A percentile compares a stretch with the other conserved stretches of the same genome.
Evolutionary conservation across 2,329 filamentous ascomycete genomes (phyloP).

Genomic region (Aureobasidium subglaciale): DNA sequence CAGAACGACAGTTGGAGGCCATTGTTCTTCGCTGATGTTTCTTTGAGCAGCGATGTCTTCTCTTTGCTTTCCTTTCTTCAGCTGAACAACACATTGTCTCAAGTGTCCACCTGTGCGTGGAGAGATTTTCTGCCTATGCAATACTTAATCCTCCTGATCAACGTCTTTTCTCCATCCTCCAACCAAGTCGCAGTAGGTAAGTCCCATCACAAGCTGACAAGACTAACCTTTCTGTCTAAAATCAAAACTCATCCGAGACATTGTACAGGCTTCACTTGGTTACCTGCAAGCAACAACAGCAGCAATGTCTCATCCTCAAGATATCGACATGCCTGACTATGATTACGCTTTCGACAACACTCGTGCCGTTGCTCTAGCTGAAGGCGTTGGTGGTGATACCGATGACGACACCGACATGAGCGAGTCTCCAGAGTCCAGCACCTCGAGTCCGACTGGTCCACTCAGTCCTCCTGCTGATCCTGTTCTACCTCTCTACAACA

Average conservation of each 20-base stretch:
- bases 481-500: slow-evolving; percentile 1
- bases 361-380: neutral
- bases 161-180: neutral
- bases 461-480: neutral
- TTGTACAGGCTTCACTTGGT: neutral
- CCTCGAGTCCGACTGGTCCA: neutral
- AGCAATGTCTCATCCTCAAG: neutral
- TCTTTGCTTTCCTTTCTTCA: neutral
- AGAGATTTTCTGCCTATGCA: neutral
- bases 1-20: neutral
- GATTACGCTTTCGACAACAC: neutral
- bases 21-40: neutral
- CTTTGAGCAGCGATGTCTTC: neutral
- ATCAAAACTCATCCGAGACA: neutral
- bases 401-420: neutral
- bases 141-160: neutral
- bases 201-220: neutral
- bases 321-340: neutral
- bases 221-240: neutral
- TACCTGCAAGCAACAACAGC: neutral
- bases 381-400: neutral
- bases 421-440: neutral
- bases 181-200: neutral
- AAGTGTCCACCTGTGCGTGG: neutral
- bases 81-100: neutral